Base-by-base conservation (phyloP, 345 rosid species). In the Salix dunnii region DNA sequence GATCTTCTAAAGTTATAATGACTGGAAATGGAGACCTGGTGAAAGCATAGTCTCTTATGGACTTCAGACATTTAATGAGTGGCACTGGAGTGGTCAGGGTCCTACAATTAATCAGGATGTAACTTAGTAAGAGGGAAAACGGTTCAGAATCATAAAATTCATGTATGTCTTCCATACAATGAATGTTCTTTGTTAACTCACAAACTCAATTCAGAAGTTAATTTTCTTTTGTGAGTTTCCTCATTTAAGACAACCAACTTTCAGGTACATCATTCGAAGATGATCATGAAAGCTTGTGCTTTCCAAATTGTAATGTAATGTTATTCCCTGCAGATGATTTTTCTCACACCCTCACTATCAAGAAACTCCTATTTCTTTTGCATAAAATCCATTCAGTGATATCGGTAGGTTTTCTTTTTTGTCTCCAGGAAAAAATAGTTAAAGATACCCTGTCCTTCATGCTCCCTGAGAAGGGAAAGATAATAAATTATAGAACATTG, bases 1-100 rank as follows among this genome's bases (percentile, higher is more conserved):
- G 99, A 84, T 96, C 99, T 90, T 96, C 99, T 51, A 93, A 89
- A 79, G 99, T 96, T 71, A 96, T 90, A 78, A 93, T 86, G 77
- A 96, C 94, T 2, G 98, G 97, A 78, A 91, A 93, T 3, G 94
- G 94, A 71, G 94, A 93, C 64, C 84, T 89, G 80, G 76, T 77
- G 75, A 95, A 95, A 10, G 99, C 98, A 78, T 91, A 66, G 20
- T 87, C 88, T 86, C 80, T 89, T 68, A 96, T 93, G 65, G 97
- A 89, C 78, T 30, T 84, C 65, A 96, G 79, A 81, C 99, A 93
- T 79, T 80, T 91, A 61, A 86, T 83, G 12, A 75, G 91, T 68
- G 87, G 83, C 82, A 95, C 96, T 28, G 98, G 97, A 76, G 96
- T 60, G 67, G 99, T 95, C 78, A 95, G 79, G 25, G 98, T 93